These are phyloP conservation scores for Trichoderma asperellum DNA, from an alignment of 2,329 filamentous ascomycete species.

Conservation along the genomic window DNA sequence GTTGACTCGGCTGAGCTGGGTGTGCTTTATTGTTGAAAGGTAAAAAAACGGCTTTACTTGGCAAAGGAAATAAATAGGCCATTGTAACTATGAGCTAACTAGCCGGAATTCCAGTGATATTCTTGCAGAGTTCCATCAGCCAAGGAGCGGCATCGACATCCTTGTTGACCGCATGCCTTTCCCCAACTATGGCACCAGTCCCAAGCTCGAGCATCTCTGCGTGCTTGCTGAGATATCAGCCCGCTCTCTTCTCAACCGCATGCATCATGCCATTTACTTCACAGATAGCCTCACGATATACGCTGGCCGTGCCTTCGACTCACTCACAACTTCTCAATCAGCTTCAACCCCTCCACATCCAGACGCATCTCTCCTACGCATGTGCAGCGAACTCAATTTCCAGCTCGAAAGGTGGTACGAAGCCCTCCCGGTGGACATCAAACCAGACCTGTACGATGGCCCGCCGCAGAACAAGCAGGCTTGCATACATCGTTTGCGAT, in stretches of 20 bases:
- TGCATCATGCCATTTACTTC: constrained; percentile 35
- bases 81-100: background rate
- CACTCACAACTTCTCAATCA: constrained; percentile 1
- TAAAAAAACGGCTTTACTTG: constrained; percentile 8
- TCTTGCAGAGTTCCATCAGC: constrained; percentile 36
- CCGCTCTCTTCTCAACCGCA: constrained; percentile 35
- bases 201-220: constrained; percentile 30
- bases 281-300: constrained; percentile 32
- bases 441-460: constrained; percentile 32
- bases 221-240: constrained; percentile 34
- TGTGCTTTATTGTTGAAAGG: constrained; percentile 37
- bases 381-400: constrained; percentile 33
- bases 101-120: constrained; percentile 30
- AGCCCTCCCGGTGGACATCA: constrained; percentile 33
- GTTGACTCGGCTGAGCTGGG: constrained; percentile 35
- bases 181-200: constrained; percentile 32
- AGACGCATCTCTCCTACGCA: constrained; percentile 30
- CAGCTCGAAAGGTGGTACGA: constrained; percentile 38
- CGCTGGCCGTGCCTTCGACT: constrained; percentile 27
- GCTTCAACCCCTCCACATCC: constrained; percentile 15
- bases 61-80: background rate
- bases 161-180: constrained; percentile 36
- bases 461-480: constrained; percentile 28
- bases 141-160: constrained; percentile 36
- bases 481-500: constrained; percentile 30